A percentile compares a stretch with the other conserved stretches of the same genome.
Conservation (phyloP, 75 land plant species). For the Pinus tabuliformis region DNA sequence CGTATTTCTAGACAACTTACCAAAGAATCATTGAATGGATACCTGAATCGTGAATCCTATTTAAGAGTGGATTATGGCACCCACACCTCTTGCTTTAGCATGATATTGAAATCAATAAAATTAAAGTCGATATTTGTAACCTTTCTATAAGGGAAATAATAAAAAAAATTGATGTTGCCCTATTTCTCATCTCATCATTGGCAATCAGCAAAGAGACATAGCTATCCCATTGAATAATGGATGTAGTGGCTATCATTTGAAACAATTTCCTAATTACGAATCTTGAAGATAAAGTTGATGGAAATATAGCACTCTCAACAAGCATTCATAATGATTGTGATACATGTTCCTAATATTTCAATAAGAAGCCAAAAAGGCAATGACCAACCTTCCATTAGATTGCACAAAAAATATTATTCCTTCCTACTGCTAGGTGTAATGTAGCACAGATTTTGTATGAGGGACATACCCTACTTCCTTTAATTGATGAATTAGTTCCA, state of each 20-base stretch:
- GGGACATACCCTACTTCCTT: conserved; percentile 20
- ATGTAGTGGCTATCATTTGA: not conserved
- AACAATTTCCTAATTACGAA: not conserved
- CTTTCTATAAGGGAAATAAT: not conserved
- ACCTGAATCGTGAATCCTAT: not conserved
- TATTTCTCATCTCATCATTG: not conserved
- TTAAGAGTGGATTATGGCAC: not conserved
- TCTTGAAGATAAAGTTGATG: conserved; percentile 14
- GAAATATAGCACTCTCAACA: conserved; percentile 4
- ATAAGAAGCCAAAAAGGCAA: not conserved
- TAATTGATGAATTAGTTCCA: conserved; percentile 3
- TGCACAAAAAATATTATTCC: not conserved
- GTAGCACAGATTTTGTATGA: conserved; percentile 6
- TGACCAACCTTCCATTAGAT: conserved; percentile 7
- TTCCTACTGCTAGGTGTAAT: not conserved
- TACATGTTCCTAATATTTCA: not conserved
- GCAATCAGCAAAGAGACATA: not conserved
- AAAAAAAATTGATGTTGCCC: not conserved
- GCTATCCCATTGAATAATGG: not conserved
- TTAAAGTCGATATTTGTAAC: not conserved
- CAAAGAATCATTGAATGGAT: not conserved
- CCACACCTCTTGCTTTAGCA: not conserved
- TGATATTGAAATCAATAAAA: not conserved
- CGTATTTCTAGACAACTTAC: not conserved
- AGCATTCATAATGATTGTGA: conserved; percentile 11